Percentiles rank a stretch among this genome's conserved stretches.
These are phyloP conservation scores for Leccinum boreale DNA, from an alignment of 768 basidiomycete species.

Conservation along the genomic window DNA sequence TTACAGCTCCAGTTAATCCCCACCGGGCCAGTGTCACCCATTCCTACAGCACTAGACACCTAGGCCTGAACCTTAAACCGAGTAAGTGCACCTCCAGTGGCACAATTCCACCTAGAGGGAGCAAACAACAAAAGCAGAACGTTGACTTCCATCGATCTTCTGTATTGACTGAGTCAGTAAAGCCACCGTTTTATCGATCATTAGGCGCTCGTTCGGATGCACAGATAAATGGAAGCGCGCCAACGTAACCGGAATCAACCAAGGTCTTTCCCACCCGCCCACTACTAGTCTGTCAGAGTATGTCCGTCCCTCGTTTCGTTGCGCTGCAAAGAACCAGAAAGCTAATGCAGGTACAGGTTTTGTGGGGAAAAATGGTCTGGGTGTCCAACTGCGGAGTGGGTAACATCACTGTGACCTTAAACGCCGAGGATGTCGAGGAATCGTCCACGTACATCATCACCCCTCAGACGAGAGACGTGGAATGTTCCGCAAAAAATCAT, in stretches of 20 bases:
- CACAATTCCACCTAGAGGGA: neutral
- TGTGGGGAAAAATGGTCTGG: conserved; percentile 13
- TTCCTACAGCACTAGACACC: too few relatives aligned
- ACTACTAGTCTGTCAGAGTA: neutral
- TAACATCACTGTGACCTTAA: conserved; percentile 1
- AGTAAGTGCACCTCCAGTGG: neutral
- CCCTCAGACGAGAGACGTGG: neutral
- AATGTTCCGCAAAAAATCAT: neutral
- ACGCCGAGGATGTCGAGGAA: conserved; percentile 3
- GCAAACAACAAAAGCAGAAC: neutral
- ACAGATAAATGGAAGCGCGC: neutral
- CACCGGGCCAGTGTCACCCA: neutral
- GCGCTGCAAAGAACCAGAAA: neutral
- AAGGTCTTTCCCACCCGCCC: neutral
- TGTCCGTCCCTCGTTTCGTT: neutral
- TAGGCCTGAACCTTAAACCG: neutral
- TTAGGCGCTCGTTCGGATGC: neutral
- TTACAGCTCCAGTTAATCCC: neutral
- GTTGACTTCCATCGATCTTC: neutral
- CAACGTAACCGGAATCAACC: neutral
- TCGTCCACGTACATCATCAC: neutral
- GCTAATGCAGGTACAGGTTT: neutral
- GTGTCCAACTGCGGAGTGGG: conserved; percentile 7
- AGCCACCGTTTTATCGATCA: neutral
- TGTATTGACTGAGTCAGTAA: neutral